phyloP scores from a whole-genome alignment of 129 eudicot species.

The Flaveria brownii region DNA sequence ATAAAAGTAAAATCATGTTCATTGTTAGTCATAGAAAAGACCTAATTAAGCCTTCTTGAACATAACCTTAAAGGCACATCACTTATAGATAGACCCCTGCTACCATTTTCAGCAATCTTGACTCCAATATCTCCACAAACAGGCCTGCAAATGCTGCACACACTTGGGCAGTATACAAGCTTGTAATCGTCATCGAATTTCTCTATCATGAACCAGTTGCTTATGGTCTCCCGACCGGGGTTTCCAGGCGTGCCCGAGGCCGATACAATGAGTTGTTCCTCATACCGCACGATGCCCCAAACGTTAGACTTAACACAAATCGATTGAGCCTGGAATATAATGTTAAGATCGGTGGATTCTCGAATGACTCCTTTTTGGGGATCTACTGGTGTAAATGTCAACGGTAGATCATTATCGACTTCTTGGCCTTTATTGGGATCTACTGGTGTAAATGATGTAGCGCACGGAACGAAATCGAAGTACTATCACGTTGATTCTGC shows the following conservation, averaged over 20 bases:
- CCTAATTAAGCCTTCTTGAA: constrained; percentile 38
- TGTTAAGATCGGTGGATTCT: constrained; percentile 51
- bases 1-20: background rate
- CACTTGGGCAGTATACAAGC: constrained; percentile 51
- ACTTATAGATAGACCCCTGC: constrained; percentile 39
- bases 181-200: constrained; percentile 39
- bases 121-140: constrained; percentile 50
- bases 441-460: too few relatives aligned
- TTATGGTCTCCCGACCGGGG: constrained; percentile 44
- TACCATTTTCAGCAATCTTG: constrained; percentile 35
- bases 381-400: constrained; percentile 46
- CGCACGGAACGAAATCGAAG: too few relatives aligned
- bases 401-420: constrained; percentile 37
- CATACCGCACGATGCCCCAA: constrained; percentile 44
- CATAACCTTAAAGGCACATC: constrained; percentile 42
- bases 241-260: constrained; percentile 49
- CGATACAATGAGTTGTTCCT: constrained; percentile 35
- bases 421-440: constrained; percentile 30
- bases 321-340: constrained; percentile 39
- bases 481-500: too few relatives aligned
- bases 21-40: background rate
- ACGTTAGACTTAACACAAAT: constrained; percentile 46
- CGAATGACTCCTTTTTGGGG: constrained; percentile 49
- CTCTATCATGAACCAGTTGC: constrained; percentile 61
- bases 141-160: constrained; percentile 42